Evolutionary conservation across 352 stramenopile species (phyloP), one percentile per base, ranked within the genome.

Genomic region (Pythium sukuiense): DNA sequence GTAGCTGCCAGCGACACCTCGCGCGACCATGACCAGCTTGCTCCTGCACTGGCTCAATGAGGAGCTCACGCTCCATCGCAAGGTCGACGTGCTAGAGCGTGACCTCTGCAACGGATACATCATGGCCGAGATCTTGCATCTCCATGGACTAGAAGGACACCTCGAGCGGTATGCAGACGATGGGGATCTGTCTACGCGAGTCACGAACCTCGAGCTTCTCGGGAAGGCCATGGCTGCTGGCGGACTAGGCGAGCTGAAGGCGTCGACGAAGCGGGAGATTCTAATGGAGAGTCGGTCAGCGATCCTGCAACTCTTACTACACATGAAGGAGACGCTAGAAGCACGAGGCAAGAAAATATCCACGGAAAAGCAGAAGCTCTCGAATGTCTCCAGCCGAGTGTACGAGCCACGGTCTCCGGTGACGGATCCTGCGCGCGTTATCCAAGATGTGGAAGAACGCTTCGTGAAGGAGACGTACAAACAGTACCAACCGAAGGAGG

Each of bases 81-180:
- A 71, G 24, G 79, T 93, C 54, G 37, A 76, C 26, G 65, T 79
- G 26, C 65, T 91, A 20, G 85, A 91, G 54, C 63, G 74, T 30
- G 82, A 93, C 61, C 65, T 88, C 9, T 88, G 82, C 69, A 93
- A 85, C 59, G 85, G 85, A 2, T 88, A 83, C 57, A 66, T 90
- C 45, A 72, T 91, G 26, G 85, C 81, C 0, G 67, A 93, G 55
- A 72, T 93, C 35, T 64, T 93, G 18, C 70, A 86, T 30, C 37
- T 74, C 5, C 69, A 80, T 35, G 81, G 78, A 2, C 46, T 89
- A 53, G 81, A 91, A 46, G 60, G 69, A 30, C 61, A 77, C 20
- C 54, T 90, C 4, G 72, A 87, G 30, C 69, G 63, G 18, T 93
- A 90, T 59, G 46, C 71, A 26, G 77, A 88, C 50, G 60, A 30